Evolutionary conservation across 805 yeast species (phyloP).

Genomic region (Sugiyamaella americana): DNA sequence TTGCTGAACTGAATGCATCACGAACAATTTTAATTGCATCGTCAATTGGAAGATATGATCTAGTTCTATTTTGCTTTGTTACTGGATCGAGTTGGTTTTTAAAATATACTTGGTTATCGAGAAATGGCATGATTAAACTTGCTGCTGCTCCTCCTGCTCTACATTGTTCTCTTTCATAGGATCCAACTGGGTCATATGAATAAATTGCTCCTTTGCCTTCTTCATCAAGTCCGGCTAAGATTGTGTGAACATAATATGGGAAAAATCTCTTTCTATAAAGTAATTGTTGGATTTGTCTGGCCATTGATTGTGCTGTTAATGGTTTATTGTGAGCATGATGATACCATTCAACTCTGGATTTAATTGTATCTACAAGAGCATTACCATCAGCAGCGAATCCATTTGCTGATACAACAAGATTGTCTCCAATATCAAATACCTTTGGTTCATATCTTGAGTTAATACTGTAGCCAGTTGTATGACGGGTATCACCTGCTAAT

Average conservation of each 20-base stretch:
- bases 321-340: slow-evolving; percentile 80
- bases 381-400: slow-evolving; percentile 96
- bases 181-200: slow-evolving; percentile 96
- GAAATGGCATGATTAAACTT: slow-evolving; percentile 90
- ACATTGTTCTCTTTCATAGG: slow-evolving; percentile 95
- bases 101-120: slow-evolving; percentile 94
- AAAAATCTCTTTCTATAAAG: slow-evolving; percentile 90
- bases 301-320: slow-evolving; percentile 65
- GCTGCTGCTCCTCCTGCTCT: slow-evolving; percentile 99
- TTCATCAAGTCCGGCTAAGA: slow-evolving; percentile 87
- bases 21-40: slow-evolving; percentile 83
- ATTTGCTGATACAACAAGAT: slow-evolving; percentile 81
- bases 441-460: slow-evolving; percentile 90
- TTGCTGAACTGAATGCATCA: slow-evolving; percentile 93
- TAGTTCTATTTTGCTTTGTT: slow-evolving; percentile 57
- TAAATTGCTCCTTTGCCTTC: slow-evolving; percentile 92
- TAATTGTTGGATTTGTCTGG: slow-evolving; percentile 83
- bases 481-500: slow-evolving; percentile 97
- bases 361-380: slow-evolving; percentile 72
- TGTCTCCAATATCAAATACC: slow-evolving; percentile 83
- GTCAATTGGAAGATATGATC: slow-evolving; percentile 61
- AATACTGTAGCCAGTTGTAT: slow-evolving; percentile 87
- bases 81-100: slow-evolving; percentile 88
- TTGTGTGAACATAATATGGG: slow-evolving; percentile 94
- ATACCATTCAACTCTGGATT: slow-evolving; percentile 60